phyloP scores from a whole-genome alignment of 2,329 filamentous ascomycete genomes.

The Penicillium sp. region DNA sequence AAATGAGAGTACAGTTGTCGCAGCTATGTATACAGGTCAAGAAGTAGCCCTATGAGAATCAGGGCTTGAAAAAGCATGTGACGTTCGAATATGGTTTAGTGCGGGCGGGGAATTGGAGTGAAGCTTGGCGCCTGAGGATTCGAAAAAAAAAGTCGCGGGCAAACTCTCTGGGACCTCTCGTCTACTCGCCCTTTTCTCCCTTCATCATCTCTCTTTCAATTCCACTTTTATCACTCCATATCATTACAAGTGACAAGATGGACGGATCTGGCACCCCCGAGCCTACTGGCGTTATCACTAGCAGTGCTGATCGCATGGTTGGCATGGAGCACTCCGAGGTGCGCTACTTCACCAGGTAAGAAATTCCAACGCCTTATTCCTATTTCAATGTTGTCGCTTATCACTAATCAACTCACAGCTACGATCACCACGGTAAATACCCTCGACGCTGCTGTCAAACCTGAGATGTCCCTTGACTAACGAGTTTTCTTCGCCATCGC shows the following conservation, averaged over 20 bases:
- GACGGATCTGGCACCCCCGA: constrained; percentile 26
- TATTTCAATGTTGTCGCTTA: constrained; percentile 14
- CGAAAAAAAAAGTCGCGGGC: constrained; percentile 28
- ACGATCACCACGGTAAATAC: constrained; percentile 90
- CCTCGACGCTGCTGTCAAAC: background rate
- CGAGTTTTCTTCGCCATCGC: constrained; percentile 30
- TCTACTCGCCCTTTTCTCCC: constrained; percentile 8
- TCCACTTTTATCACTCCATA: constrained; percentile 8
- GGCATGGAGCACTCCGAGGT: constrained; percentile 89
- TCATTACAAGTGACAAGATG: constrained; percentile 27
- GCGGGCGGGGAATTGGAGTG: constrained; percentile 21
- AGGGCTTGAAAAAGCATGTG: constrained; percentile 28
- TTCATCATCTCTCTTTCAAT: constrained; percentile 4
- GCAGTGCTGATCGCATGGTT: constrained; percentile 49
- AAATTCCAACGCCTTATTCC: background rate
- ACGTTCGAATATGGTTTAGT: constrained; percentile 16
- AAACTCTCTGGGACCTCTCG: constrained; percentile 17
- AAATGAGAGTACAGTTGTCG: background rate
- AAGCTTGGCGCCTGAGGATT: constrained; percentile 29
- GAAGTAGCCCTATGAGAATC: constrained; percentile 25
- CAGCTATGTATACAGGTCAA: background rate
- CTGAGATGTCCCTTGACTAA: constrained; percentile 9
- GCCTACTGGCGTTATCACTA: constrained; percentile 31
- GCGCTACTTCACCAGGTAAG: constrained; percentile 97
- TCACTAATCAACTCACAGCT: constrained; percentile 54